These are phyloP conservation scores for Pleurotus sapidus DNA, from an alignment of 768 basidiomycete species.

Conservation along the genomic window DNA sequence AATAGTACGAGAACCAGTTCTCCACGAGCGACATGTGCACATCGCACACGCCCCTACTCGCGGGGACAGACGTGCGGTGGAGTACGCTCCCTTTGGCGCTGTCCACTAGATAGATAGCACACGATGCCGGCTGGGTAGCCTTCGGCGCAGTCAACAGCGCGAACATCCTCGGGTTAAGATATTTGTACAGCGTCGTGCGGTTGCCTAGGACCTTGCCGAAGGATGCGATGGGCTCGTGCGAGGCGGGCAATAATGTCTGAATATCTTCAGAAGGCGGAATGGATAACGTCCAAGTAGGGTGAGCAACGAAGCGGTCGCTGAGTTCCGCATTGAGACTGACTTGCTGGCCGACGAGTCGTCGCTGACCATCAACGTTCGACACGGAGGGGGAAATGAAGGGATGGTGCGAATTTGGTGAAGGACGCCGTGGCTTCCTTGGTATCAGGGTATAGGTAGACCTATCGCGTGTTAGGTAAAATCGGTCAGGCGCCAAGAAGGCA, in stretches of 20 bases:
- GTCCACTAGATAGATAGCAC: conserved; percentile 79
- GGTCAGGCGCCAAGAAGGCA: neutral
- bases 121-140: conserved; percentile 25
- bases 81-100: conserved; percentile 72
- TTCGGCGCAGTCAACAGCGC: conserved; percentile 55
- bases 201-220: conserved; percentile 85
- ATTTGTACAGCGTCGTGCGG: conserved; percentile 90
- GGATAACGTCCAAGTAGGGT: conserved; percentile 64
- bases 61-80: conserved; percentile 60
- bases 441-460: conserved; percentile 72
- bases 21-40: conserved; percentile 72
- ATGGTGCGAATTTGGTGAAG: conserved; percentile 41
- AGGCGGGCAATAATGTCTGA: conserved; percentile 44
- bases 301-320: conserved; percentile 45
- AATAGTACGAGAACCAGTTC: conserved; percentile 93
- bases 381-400: conserved; percentile 56
- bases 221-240: conserved; percentile 62
- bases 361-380: conserved; percentile 35
- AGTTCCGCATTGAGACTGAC: conserved; percentile 38
- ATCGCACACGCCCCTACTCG: conserved; percentile 45
- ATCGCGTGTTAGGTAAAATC: neutral
- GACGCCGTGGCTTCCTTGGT: conserved; percentile 39
- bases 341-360: conserved; percentile 58
- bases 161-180: conserved; percentile 80
- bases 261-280: conserved; percentile 58